Evolutionary conservation across 225 moss, liverwort and hornwort genomes (phyloP), one percentile per base, ranked within the genome.

Genomic region (Polytrichum commune): DNA sequence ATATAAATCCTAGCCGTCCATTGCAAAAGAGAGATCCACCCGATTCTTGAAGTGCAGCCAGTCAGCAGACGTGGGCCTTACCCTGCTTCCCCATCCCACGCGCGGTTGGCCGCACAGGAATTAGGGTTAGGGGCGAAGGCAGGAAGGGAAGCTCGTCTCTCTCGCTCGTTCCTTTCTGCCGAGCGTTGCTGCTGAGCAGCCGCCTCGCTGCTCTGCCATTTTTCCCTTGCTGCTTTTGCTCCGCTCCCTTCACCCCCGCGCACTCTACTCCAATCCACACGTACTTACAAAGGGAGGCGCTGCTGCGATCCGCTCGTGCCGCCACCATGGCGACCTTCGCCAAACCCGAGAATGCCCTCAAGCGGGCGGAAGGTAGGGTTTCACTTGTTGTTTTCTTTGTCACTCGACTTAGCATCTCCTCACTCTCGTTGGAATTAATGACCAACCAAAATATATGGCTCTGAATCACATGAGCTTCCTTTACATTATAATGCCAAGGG

Each of bases 311-410:
- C 64, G 16, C 67, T 66, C 60, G 72, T 65, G 46, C 24, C 28
- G 65, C 38, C 86, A 81, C 77, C 87, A 93, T 96, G 96, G 92
- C 96, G 66, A 96, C 96, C 60, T 96, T 96, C 69, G 96, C 96
- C 66, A 96, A 93, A 71, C 96, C 96, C 72, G 96, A 96, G 65
- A 93, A 96, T 86, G 96, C 93, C 29, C 93, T 96, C 78, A 96
- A 96, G 81, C 89, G 96, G 72, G 96, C 93, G 19, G 96, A 96
- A 92, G 95, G 95, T 95, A 16, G 46, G 87, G 60, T 66, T 66
- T 5, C 60, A 46, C 16, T 38, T 53, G 46, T 27, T 26, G 22
- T 28, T 63, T 8, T 63, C 46, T 4, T 46, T 46, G 16, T 46
- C 46, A 16, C 46, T 46, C 13, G 13, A 16, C 46, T 46, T 46